Evolutionary conservation across 2,329 filamentous ascomycete species (phyloP).

Genomic region (Penicillium crustosum): DNA sequence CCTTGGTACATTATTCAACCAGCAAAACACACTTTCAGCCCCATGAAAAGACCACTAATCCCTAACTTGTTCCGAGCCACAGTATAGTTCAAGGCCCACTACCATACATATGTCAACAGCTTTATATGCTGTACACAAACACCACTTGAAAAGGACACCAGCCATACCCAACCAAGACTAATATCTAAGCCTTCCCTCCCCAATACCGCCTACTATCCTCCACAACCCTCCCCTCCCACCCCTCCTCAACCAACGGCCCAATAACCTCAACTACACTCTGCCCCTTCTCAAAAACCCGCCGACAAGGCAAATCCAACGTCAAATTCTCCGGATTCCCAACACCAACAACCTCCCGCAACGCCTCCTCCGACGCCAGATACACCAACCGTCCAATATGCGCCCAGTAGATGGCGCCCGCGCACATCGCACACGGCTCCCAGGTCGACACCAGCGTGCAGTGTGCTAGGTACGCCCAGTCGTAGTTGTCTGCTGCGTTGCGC

Average conservation of each 20-base stretch:
- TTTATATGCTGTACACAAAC: neutral
- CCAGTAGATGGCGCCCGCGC: slow-evolving; percentile 51
- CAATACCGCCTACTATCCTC: slow-evolving; percentile 51
- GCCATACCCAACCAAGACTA: neutral
- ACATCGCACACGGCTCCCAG: slow-evolving; percentile 60
- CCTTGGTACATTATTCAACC: too few species aligned
- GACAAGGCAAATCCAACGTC: slow-evolving; percentile 52
- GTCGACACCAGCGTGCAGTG: slow-evolving; percentile 53
- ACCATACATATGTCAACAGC: neutral
- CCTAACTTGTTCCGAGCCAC: too few species aligned
- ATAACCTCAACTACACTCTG: slow-evolving; percentile 54
- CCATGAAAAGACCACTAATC: neutral
- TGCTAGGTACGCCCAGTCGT: slow-evolving; percentile 50
- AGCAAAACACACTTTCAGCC: neutral
- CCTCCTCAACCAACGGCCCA: slow-evolving; percentile 43
- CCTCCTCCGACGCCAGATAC: slow-evolving; percentile 52
- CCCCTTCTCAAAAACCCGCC: slow-evolving; percentile 48
- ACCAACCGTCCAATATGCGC: slow-evolving; percentile 55
- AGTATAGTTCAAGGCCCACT: neutral
- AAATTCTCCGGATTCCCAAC: slow-evolving; percentile 54
- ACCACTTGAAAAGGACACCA: neutral
- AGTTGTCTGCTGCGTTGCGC: slow-evolving; percentile 51
- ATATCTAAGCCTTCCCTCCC: slow-evolving; percentile 15
- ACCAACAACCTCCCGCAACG: slow-evolving; percentile 48
- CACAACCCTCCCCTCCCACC: slow-evolving; percentile 47